These are phyloP conservation scores for Cercophora sp. DNA, from an alignment of 495 filamentous ascomycete genomes.

Conservation along the genomic window DNA sequence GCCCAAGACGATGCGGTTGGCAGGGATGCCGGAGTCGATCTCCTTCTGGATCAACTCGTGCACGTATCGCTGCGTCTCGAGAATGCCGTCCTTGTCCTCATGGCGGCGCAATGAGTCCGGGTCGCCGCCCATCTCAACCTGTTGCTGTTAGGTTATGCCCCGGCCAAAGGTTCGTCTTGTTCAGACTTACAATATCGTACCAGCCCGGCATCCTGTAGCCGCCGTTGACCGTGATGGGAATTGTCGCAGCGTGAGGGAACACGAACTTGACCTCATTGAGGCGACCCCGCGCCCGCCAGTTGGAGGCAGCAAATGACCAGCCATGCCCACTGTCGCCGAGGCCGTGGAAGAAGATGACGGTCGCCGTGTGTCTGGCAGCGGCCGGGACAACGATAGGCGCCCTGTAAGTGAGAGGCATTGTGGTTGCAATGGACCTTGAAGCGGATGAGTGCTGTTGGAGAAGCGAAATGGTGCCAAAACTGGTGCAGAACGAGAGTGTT, in stretches of 20 bases:
- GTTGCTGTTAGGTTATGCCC: background rate
- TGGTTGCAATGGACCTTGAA: too few relatives aligned
- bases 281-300: conserved; percentile 77
- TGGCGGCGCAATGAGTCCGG: conserved; percentile 42
- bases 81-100: conserved; percentile 79
- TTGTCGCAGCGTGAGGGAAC: conserved; percentile 86
- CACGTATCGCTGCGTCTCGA: conserved; percentile 68
- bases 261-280: conserved; percentile 91
- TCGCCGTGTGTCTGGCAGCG: conserved; percentile 86
- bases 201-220: conserved; percentile 87
- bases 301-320: conserved; percentile 78
- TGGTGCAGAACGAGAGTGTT: too few relatives aligned
- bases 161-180: too few relatives aligned
- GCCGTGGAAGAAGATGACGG: conserved; percentile 90
- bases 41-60: conserved; percentile 77
- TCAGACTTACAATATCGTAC: conserved; percentile 81
- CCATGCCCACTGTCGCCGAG: conserved; percentile 67
- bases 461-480: too few relatives aligned
- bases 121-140: conserved; percentile 32
- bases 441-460: too few relatives aligned
- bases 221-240: conserved; percentile 81
- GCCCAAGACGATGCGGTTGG: conserved; percentile 79
- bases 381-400: conserved; percentile 70
- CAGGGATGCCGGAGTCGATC: conserved; percentile 75
- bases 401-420: conserved; percentile 31